phyloP scores from a whole-genome alignment of 2,329 filamentous ascomycete species.

The Plectosphaerella sp. region DNA sequence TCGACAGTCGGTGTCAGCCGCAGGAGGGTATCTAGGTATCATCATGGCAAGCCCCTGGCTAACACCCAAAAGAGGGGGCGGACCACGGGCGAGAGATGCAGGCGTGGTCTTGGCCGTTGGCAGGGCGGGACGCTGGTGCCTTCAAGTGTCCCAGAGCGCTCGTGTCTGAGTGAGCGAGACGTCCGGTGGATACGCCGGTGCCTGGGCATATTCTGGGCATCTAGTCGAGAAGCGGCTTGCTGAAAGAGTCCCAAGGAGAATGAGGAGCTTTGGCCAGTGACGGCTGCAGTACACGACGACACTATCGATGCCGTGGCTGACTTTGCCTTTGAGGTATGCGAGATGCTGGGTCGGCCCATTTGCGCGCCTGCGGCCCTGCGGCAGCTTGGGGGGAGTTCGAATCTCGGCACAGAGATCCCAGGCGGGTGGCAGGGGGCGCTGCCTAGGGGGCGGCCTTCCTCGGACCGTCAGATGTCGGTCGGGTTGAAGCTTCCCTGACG shows the following conservation, averaged over 20 bases:
- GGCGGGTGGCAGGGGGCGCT: neutral
- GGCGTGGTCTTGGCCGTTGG: neutral
- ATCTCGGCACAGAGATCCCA: neutral
- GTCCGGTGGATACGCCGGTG: neutral
- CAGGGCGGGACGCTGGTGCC: neutral
- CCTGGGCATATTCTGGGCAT: neutral
- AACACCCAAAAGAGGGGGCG: neutral
- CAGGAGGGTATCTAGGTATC: neutral
- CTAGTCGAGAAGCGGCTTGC: neutral
- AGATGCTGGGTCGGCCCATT: too few species aligned
- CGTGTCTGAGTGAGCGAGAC: neutral
- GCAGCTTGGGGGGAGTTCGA: neutral
- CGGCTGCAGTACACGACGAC: neutral
- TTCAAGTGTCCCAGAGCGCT: neutral
- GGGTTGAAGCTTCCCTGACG: neutral
- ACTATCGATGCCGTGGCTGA: neutral
- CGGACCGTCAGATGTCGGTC: neutral
- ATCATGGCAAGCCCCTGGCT: neutral
- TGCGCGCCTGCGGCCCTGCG: neutral
- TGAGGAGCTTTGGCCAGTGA: neutral
- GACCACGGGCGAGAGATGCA: neutral
- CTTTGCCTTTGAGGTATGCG: neutral
- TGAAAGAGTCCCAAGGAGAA: too few species aligned
- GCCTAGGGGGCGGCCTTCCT: neutral
- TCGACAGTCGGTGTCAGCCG: neutral